Base-by-base conservation (phyloP, 495 filamentous ascomycete genomes). In the Neurospora sp. region DNA sequence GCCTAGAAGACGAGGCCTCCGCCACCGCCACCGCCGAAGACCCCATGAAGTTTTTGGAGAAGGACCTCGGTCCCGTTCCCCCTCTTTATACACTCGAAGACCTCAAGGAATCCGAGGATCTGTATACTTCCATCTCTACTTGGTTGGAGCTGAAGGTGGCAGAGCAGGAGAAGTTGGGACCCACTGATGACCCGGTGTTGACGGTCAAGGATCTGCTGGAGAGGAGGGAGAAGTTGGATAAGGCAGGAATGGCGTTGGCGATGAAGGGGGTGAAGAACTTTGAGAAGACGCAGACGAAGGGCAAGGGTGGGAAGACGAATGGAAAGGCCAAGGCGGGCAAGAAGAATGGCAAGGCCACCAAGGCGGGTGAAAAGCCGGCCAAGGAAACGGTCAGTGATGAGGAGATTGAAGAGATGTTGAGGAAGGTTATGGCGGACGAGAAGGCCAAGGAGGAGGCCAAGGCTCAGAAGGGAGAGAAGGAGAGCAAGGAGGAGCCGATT, bases 61-160 rank as follows among this genome's bases (percentile, higher is more conserved):
- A 86, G 68, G 78, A 82, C 8, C 76, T 80, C 42, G 82, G 83
- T 12, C 79, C 85, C 16, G 78, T 84, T 16, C 83, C 88, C 8
- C 85, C 89, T 44, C 77, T 86, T 31, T 92, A 91, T 79, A 86
- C 80, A 6, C 73, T 84, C 20, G 87, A 87, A 12, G 93, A 97
- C 76, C 83, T 94, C 9, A 82, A 85, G 70, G 80, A 84, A 41
- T 80, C 89, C 38, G 82, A 86, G 75, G 79, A 83, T 14, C 78
- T 84, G 14, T 84, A 87, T 70, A 80, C 81, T 14, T 77, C 81
- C 17, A 83, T 86, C 40, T 74, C 80, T 9, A 74, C 79, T n/a
- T 97, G 93, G 94, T 82, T 96, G 27, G 86, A 89, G 53, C 84
- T 88, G 77, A 89, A 90, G 76, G 79, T 90, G n/a, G 82, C 83